Evolutionary conservation across 768 basidiomycete species (phyloP).

Genomic region (Boletus bicolor): DNA sequence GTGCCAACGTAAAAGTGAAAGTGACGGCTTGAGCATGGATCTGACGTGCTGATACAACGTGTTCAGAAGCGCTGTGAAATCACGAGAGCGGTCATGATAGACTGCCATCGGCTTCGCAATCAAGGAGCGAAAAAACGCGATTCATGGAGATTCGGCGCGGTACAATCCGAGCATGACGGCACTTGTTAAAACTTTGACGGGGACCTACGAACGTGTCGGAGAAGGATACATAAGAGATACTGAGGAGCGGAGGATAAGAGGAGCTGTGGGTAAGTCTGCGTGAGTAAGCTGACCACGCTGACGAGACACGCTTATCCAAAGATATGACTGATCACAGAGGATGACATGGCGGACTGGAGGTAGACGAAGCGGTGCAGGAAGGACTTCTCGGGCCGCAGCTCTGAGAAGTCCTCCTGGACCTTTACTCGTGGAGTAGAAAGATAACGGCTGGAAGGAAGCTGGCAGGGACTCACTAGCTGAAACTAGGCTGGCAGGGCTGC

Average conservation of each 20-base stretch:
- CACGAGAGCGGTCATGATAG: slow-evolving; percentile 32
- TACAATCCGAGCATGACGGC: slow-evolving; percentile 19
- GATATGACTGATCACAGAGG: slow-evolving; percentile 24
- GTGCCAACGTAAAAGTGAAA: slow-evolving; percentile 34
- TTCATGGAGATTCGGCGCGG: slow-evolving; percentile 16
- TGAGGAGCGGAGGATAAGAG: slow-evolving; percentile 14
- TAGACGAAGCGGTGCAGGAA: slow-evolving; percentile 23
- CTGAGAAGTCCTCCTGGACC: slow-evolving; percentile 26
- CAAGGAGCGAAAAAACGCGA: slow-evolving; percentile 23
- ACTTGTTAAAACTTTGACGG: slow-evolving; percentile 8
- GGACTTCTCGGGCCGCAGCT: slow-evolving; percentile 22
- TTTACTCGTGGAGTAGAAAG: slow-evolving; percentile 18
- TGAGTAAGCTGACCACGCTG: slow-evolving; percentile 22
- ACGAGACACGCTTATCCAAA: slow-evolving; percentile 17
- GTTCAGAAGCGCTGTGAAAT: slow-evolving; percentile 35
- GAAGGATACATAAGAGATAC: neutral
- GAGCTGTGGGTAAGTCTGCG: slow-evolving; percentile 12
- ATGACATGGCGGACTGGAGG: slow-evolving; percentile 13
- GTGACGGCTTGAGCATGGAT: slow-evolving; percentile 29
- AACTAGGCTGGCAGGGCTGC: slow-evolving; percentile 11
- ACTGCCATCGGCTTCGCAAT: slow-evolving; percentile 30
- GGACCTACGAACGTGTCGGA: slow-evolving; percentile 5
- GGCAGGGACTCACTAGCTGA: slow-evolving; percentile 3
- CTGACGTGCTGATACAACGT: slow-evolving; percentile 36
- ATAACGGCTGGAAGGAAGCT: slow-evolving; percentile 21